phyloP scores from a whole-genome alignment of 495 filamentous ascomycete genomes.

The Neurospora cerealis region DNA sequence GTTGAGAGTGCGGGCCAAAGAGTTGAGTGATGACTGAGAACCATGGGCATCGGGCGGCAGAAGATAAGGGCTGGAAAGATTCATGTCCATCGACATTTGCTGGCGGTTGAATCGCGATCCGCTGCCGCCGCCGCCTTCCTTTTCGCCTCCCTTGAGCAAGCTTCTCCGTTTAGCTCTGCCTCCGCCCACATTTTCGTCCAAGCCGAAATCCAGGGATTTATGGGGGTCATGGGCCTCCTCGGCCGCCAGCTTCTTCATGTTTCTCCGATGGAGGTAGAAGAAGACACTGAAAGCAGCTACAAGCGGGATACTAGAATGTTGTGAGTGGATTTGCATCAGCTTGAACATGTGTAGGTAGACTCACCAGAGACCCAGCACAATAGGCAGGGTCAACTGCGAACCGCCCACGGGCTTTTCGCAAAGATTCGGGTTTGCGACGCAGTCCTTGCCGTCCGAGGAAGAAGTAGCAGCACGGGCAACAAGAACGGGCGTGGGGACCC shows the following conservation, averaged over 20 bases:
- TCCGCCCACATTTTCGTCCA: conserved; percentile 40
- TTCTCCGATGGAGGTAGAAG: conserved; percentile 66
- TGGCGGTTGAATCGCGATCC: conserved; percentile 51
- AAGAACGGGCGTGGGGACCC: conserved; percentile 11
- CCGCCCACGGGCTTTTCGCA: conserved; percentile 50
- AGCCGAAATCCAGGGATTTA: conserved; percentile 88
- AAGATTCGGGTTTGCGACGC: conserved; percentile 16
- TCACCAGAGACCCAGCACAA: conserved; percentile 75
- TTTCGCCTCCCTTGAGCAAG: conserved; percentile 35
- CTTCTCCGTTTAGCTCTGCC: conserved; percentile 35
- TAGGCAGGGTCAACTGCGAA: conserved; percentile 55
- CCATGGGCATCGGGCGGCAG: conserved; percentile 70
- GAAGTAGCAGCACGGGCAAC: conserved; percentile 7
- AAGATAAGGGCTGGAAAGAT: conserved; percentile 75
- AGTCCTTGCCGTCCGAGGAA: conserved; percentile 5
- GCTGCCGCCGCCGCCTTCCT: conserved; percentile 22
- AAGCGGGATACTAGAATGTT: conserved; percentile 58
- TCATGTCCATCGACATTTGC: conserved; percentile 78
- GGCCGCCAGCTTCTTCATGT: conserved; percentile 56
- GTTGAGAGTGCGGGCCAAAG: conserved; percentile 61
- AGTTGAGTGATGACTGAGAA: conserved; percentile 78
- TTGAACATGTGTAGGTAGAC: conserved; percentile 25
- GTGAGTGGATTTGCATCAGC: conserved; percentile 19
- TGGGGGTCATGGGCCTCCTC: conserved; percentile 86
- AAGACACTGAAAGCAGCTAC: conserved; percentile 56